Percentiles rank a stretch among this genome's conserved stretches.
These are phyloP conservation scores for Diplosphaera chodatii DNA, from an alignment of 139 green algal genomes.

Conservation along the genomic window DNA sequence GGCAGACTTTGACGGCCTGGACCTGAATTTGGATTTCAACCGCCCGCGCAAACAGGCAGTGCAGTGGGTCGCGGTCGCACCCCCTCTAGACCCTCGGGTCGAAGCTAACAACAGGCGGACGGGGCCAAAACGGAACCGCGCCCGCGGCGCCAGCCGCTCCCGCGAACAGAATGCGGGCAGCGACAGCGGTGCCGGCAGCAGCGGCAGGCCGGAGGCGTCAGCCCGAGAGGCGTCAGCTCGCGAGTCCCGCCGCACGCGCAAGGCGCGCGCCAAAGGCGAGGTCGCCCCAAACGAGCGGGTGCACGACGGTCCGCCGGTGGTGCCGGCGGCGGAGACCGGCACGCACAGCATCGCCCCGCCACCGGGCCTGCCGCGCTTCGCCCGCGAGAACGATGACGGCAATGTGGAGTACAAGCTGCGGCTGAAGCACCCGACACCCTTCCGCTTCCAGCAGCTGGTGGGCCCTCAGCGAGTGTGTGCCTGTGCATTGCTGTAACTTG, in stretches of 20 bases:
- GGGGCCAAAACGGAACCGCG: no score
- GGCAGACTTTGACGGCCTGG: no score
- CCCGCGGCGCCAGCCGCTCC: no score
- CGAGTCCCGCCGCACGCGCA: background rate
- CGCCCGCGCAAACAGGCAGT: constrained; percentile 19
- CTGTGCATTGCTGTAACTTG: no score
- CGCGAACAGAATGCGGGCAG: background rate
- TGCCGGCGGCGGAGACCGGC: no score
- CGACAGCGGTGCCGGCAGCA: no score
- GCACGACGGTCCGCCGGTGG: background rate
- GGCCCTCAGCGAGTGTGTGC: background rate
- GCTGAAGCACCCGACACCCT: constrained; percentile 45
- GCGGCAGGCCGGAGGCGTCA: no score
- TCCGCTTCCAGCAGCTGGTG: constrained; percentile 80
- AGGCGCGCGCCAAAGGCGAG: background rate
- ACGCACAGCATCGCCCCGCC: background rate
- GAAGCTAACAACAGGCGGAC: background rate
- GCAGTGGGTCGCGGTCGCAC: constrained; percentile 23
- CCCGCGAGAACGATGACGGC: constrained; percentile 60
- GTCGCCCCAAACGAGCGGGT: background rate
- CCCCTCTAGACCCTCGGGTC: constrained; percentile 7
- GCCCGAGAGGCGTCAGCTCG: no score
- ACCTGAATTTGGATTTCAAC: constrained; percentile 22
- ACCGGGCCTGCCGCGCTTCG: background rate
- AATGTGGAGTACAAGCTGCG: constrained; percentile 83